These are phyloP conservation scores for Biscogniauxia sp. DNA, from an alignment of 2,329 filamentous ascomycete genomes.

Conservation along the genomic window DNA sequence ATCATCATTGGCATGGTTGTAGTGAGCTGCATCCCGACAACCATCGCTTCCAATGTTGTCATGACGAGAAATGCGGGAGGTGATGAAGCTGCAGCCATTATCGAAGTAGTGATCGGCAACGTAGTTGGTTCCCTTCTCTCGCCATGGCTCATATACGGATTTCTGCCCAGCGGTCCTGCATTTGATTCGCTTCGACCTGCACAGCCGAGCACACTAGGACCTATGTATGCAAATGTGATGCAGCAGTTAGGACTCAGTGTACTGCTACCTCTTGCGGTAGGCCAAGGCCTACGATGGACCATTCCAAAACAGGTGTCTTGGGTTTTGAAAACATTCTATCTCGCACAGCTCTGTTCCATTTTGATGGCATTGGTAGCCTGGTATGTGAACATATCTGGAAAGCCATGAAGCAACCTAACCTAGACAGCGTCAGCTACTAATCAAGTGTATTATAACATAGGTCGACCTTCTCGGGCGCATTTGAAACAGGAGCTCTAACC, in stretches of 20 bases:
- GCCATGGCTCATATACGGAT: slow-evolving; percentile 61
- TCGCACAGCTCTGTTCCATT: slow-evolving; percentile 48
- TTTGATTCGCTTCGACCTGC: slow-evolving; percentile 57
- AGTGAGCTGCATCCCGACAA: slow-evolving; percentile 67
- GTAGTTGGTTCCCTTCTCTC: slow-evolving; percentile 66
- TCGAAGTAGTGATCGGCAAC: slow-evolving; percentile 70
- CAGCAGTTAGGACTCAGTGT: slow-evolving; percentile 67
- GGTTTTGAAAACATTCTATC: slow-evolving; percentile 51
- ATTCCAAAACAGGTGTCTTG: slow-evolving; percentile 51
- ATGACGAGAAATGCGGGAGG: slow-evolving; percentile 70
- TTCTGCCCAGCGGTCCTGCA: slow-evolving; percentile 51
- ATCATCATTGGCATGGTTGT: slow-evolving; percentile 67
- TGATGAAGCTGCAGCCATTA: slow-evolving; percentile 63
- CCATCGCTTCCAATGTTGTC: slow-evolving; percentile 70
- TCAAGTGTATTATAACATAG: slow-evolving; percentile 41
- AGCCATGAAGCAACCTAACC: background rate
- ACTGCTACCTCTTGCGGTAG: slow-evolving; percentile 60
- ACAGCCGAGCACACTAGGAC: slow-evolving; percentile 49
- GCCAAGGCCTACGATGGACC: slow-evolving; percentile 56
- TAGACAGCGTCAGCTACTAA: slow-evolving; percentile 23
- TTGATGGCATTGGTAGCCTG: slow-evolving; percentile 50
- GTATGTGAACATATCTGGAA: slow-evolving; percentile 29
- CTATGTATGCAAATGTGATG: slow-evolving; percentile 65
- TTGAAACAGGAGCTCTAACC: slow-evolving; percentile 61
- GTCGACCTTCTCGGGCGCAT: slow-evolving; percentile 66